Evolutionary conservation across 2,329 filamentous ascomycete species (phyloP).

Genomic region (Venturia aucupariae): DNA sequence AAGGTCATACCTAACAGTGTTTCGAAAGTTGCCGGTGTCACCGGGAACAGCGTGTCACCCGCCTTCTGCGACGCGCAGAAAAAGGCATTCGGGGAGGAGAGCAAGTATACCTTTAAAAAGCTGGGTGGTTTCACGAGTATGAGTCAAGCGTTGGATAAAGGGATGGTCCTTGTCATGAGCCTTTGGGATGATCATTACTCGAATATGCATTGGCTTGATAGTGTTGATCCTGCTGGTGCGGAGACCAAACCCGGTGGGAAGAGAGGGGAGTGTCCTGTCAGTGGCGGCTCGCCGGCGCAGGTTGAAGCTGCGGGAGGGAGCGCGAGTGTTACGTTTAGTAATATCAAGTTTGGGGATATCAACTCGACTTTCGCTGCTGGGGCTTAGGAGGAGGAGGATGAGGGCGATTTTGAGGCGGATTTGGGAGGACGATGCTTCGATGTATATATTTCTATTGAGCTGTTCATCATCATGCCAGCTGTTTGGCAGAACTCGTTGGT

Average conservation of each 20-base stretch:
- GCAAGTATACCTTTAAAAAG: slow-evolving; percentile 37
- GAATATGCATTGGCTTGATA: slow-evolving; percentile 70
- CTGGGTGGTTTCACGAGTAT: slow-evolving; percentile 50
- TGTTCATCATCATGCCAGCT: too few species aligned
- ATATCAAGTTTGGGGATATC: slow-evolving; percentile 33
- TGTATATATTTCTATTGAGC: too few species aligned
- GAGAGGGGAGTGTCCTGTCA: slow-evolving; percentile 30
- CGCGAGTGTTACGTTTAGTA: slow-evolving; percentile 29
- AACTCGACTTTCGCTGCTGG: slow-evolving; percentile 26
- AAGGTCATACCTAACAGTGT: slow-evolving; percentile 38
- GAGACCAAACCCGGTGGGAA: slow-evolving; percentile 28
- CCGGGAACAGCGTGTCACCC: slow-evolving; percentile 46
- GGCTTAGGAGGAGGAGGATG: background rate
- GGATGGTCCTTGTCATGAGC: slow-evolving; percentile 57
- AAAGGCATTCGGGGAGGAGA: slow-evolving; percentile 42
- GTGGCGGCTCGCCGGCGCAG: slow-evolving; percentile 28
- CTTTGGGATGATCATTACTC: slow-evolving; percentile 56
- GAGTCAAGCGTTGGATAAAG: slow-evolving; percentile 43
- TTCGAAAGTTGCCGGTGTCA: slow-evolving; percentile 36
- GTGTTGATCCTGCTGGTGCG: background rate
- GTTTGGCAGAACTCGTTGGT: too few species aligned
- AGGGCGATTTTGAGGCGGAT: background rate
- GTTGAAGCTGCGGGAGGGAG: slow-evolving; percentile 28
- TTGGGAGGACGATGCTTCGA: too few species aligned
- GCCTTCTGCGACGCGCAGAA: slow-evolving; percentile 50